phyloP scores from a whole-genome alignment of 1,284 basidiomycete species.

The Inonotus hispidus region DNA sequence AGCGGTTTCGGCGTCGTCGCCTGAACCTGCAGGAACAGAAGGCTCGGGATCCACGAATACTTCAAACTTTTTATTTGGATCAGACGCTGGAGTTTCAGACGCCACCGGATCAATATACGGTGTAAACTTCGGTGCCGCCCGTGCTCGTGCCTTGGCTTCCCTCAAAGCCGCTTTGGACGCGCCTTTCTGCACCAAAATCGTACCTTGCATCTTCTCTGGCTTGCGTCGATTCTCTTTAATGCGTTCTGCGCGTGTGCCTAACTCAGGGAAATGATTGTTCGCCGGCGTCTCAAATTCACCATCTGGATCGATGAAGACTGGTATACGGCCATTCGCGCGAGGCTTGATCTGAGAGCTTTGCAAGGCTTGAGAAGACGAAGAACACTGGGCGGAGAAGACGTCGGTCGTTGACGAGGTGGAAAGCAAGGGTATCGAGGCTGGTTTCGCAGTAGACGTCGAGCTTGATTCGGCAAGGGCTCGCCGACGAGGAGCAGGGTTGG shows the following conservation, averaged over 20 bases:
- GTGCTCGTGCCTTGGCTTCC: slow-evolving; percentile 7
- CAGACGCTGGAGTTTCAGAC: slow-evolving; percentile 23
- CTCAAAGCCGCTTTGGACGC: slow-evolving; percentile 13
- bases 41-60: background rate
- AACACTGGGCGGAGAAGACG: slow-evolving; percentile 4
- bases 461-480: slow-evolving; percentile 21
- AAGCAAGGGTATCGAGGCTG: slow-evolving; percentile 26
- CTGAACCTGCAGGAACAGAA: background rate
- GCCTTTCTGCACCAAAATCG: slow-evolving; percentile 44
- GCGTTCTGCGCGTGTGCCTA: slow-evolving; percentile 67
- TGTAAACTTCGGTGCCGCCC: slow-evolving; percentile 15
- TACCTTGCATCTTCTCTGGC: slow-evolving; percentile 57
- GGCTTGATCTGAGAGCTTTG: slow-evolving; percentile 7
- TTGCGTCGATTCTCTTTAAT: slow-evolving; percentile 71
- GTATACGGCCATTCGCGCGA: slow-evolving; percentile 53
- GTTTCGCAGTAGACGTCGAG: slow-evolving; percentile 21
- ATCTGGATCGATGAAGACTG: slow-evolving; percentile 65
- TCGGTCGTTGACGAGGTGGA: slow-evolving; percentile 24
- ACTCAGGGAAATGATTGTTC: slow-evolving; percentile 53
- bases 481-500: slow-evolving; percentile 14
- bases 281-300: slow-evolving; percentile 38
- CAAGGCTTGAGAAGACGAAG: slow-evolving; percentile 16
- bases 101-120: slow-evolving; percentile 17
- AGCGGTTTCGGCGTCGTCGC: background rate
- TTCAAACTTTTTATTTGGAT: background rate